Evolutionary conservation across 2,329 filamentous ascomycete species (phyloP).

Genomic region (Colletotrichum falcatum): DNA sequence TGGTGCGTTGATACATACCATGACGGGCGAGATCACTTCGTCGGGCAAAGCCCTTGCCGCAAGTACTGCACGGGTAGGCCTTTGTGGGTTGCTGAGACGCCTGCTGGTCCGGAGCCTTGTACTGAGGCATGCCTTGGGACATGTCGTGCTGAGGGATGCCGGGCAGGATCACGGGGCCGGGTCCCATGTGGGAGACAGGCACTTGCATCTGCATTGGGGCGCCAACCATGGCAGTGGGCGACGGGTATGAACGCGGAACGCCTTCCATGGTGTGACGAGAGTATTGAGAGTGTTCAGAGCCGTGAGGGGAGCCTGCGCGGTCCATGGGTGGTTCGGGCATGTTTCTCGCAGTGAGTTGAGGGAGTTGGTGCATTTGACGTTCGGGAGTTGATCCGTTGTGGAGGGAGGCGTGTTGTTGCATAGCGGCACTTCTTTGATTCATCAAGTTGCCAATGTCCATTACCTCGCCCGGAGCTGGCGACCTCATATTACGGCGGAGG

Average conservation of each 20-base stretch:
- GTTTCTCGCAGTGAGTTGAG: conserved; percentile 45
- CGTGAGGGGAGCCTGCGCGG: conserved; percentile 68
- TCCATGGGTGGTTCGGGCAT: conserved; percentile 56
- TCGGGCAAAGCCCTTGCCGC: conserved; percentile 90
- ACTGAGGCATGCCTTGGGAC: conserved; percentile 44
- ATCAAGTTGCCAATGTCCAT: conserved; percentile 67
- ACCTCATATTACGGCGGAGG: conserved; percentile 52
- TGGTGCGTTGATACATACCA: conserved; percentile 68
- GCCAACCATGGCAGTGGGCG: conserved; percentile 63
- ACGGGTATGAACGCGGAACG: conserved; percentile 64
- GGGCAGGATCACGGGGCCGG: conserved; percentile 57
- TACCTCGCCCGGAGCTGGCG: conserved; percentile 60
- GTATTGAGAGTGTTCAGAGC: conserved; percentile 69
- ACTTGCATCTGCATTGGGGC: conserved; percentile 56
- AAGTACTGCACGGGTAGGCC: conserved; percentile 82
- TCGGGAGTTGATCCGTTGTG: conserved; percentile 45
- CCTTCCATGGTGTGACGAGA: conserved; percentile 60
- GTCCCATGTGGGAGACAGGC: conserved; percentile 48
- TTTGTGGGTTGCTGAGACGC: conserved; percentile 39
- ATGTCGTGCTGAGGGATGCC: conserved; percentile 52
- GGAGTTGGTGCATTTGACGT: conserved; percentile 44
- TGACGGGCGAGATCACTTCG: conserved; percentile 95
- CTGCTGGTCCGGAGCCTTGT: conserved; percentile 42
- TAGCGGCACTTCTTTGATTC: conserved; percentile 60
- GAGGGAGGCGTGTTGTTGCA: conserved; percentile 45